Evolutionary conservation across 2,329 filamentous ascomycete genomes (phyloP), one percentile per base, ranked within the genome.

Genomic region (Colletotrichum higginsianum): DNA sequence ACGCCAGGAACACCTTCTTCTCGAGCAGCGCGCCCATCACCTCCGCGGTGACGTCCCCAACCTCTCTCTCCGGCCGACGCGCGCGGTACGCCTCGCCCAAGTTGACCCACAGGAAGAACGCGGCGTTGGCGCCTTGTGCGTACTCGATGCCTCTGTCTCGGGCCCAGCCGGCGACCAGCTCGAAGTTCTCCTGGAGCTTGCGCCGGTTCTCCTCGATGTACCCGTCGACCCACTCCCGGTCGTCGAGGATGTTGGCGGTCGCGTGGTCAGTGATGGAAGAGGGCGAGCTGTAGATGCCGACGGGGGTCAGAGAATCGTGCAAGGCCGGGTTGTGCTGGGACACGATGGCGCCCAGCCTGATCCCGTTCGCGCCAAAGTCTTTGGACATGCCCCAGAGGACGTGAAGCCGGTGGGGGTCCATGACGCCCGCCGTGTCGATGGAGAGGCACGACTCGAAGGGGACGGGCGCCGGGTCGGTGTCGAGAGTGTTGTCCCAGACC

Each of bases 1-100:
- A 79, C 7, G 82, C 82, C 30, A 84, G 70, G 52, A 82, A 84
- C 2, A 84, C 76, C 49, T 74, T 80, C 2, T 78, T 74, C 2
- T 67, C 62, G 26, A 83, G 66, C 61, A 84, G 49, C 15, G 55
- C 53, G 2, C 53, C 12, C 67, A 60, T 60, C 0, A 61, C 42
- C 9, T 44, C 62, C 3, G n/a, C 26, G 44, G 35, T 55, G 8
- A 61, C n/a, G 23, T 62, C 58, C 92, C 92, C 78, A 95, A 96
- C 0, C 91, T 93, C 79, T 96, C 94, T 93, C 93, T 96, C 78
- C 94, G 94, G 56, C 93, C 86, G 0, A 93, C 94, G 44, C 90
- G 94, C 61, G 88, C 85, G 1, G 93, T 91, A 30, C 69, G 77
- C 42, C 76, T 73, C 67, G 2, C 82, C 80, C 1, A 90, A 78